Conservation (phyloP, 2,329 filamentous ascomycete species). For the Xylaria sp. region DNA sequence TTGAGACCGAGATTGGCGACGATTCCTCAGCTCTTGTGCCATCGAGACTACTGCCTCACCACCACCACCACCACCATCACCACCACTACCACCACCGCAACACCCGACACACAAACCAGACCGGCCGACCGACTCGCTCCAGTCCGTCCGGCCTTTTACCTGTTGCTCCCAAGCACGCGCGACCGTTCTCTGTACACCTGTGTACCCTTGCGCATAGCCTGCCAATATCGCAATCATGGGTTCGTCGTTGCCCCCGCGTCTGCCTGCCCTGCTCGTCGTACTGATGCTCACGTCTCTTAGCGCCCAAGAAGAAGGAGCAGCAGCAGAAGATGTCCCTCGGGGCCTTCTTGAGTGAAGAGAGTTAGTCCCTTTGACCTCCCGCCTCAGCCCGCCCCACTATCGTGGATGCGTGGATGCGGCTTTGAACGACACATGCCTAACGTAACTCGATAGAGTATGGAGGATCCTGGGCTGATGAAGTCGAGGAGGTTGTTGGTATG, state of each 20-base stretch:
- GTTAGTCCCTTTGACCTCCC: slow-evolving; percentile 62
- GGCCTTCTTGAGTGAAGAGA: slow-evolving; percentile 90
- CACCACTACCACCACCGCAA: not conserved
- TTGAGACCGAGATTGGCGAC: slow-evolving; percentile 29
- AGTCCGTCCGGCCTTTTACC: slow-evolving; percentile 32
- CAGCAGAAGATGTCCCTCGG: slow-evolving; percentile 96
- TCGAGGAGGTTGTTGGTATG: slow-evolving; percentile 87
- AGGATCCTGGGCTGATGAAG: slow-evolving; percentile 98
- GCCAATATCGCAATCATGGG: slow-evolving; percentile 66
- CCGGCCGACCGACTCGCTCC: slow-evolving; percentile 6
- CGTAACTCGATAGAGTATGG: slow-evolving; percentile 51
- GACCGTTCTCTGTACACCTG: slow-evolving; percentile 27
- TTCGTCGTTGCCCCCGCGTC: slow-evolving; percentile 45
- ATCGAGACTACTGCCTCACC: slow-evolving; percentile 1
- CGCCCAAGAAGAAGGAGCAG: slow-evolving; percentile 88
- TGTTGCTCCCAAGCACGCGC: slow-evolving; percentile 33
- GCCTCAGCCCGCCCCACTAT: not conserved
- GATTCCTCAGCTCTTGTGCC: not conserved
- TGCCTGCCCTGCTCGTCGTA: slow-evolving; percentile 27
- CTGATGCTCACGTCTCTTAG: slow-evolving; percentile 60
- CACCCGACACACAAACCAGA: not conserved
- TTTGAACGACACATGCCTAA: slow-evolving; percentile 31
- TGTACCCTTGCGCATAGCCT: slow-evolving; percentile 37
- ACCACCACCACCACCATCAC: not conserved
- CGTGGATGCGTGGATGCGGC: slow-evolving; percentile 15